Percentiles rank a stretch among this genome's conserved stretches.
These are phyloP conservation scores for Mycogone perniciosa DNA, from an alignment of 2,329 filamentous ascomycete genomes.

Conservation along the genomic window DNA sequence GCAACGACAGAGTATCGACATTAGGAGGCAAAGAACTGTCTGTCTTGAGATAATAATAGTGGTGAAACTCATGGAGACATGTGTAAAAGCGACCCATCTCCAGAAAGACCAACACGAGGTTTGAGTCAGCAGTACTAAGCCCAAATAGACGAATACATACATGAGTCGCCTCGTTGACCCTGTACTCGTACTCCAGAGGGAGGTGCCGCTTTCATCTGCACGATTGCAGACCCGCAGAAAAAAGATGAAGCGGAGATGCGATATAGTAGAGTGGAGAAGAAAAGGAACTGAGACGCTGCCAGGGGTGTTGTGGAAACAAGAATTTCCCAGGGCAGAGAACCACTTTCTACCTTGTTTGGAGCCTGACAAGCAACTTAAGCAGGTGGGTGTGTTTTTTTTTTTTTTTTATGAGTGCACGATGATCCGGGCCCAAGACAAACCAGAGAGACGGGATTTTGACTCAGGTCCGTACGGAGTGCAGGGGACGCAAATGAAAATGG, in stretches of 20 bases:
- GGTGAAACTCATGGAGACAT: too few relatives aligned
- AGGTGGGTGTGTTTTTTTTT: not conserved
- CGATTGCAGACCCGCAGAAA: not conserved
- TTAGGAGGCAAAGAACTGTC: too few relatives aligned
- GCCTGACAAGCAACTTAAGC: not conserved
- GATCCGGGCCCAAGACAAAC: not conserved
- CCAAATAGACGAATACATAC: not conserved
- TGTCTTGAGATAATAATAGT: too few relatives aligned
- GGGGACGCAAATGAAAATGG: not conserved
- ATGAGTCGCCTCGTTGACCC: too few relatives aligned
- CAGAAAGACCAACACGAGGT: too few relatives aligned
- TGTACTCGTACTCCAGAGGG: too few relatives aligned
- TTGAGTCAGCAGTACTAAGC: not conserved
- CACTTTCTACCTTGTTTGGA: not conserved
- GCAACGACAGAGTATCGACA: too few relatives aligned
- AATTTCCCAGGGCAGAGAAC: not conserved
- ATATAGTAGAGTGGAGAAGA: not conserved
- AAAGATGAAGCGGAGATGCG: not conserved
- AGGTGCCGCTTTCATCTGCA: not conserved
- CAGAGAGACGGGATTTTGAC: not conserved
- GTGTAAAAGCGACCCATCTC: too few relatives aligned
- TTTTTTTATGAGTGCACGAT: not conserved
- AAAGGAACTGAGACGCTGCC: not conserved
- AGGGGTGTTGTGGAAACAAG: not conserved
- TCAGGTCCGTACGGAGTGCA: not conserved